Conservation (phyloP, 2,329 filamentous ascomycete species). For the Paraphaeosphaeria sporulosa region DNA sequence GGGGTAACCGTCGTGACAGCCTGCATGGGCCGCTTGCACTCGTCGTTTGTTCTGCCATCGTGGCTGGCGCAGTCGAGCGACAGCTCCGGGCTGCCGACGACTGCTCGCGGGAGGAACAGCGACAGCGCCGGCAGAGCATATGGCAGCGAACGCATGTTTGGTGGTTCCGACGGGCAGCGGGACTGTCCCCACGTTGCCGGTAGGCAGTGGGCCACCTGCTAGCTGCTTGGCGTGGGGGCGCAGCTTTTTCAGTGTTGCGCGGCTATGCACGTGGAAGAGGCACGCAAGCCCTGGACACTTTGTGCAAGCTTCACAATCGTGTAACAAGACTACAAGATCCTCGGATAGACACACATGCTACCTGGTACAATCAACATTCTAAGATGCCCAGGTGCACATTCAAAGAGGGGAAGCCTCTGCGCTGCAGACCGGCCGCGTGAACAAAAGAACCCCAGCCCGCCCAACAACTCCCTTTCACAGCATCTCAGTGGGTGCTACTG, state of each 20-base stretch:
- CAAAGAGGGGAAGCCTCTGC: background rate
- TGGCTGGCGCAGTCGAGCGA: conserved; percentile 27
- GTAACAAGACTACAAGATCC: background rate
- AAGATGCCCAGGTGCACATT: background rate
- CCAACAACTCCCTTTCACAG: background rate
- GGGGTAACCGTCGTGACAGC: conserved; percentile 32
- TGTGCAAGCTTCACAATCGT: background rate
- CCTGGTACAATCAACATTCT: background rate
- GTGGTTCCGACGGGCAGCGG: conserved; percentile 11
- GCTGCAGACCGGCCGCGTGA: background rate
- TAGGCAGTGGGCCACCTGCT: background rate
- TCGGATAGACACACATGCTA: background rate
- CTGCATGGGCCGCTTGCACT: conserved; percentile 34
- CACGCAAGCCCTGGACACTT: background rate
- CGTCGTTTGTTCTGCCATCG: conserved; percentile 16
- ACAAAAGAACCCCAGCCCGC: too few species aligned
- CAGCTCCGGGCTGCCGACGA: conserved; percentile 17
- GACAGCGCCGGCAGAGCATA: conserved; percentile 21
- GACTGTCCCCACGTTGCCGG: conserved; percentile 10
- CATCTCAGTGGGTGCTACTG: background rate
- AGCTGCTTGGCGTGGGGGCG: conserved; percentile 8
- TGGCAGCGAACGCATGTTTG: conserved; percentile 20
- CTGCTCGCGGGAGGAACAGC: conserved; percentile 16
- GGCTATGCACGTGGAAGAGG: background rate
- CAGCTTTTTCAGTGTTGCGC: background rate